A percentile compares a stretch with the other conserved stretches of the same genome.
Evolutionary conservation across 2,329 filamentous ascomycete species (phyloP).

Genomic region (Fusarium papillatum): DNA sequence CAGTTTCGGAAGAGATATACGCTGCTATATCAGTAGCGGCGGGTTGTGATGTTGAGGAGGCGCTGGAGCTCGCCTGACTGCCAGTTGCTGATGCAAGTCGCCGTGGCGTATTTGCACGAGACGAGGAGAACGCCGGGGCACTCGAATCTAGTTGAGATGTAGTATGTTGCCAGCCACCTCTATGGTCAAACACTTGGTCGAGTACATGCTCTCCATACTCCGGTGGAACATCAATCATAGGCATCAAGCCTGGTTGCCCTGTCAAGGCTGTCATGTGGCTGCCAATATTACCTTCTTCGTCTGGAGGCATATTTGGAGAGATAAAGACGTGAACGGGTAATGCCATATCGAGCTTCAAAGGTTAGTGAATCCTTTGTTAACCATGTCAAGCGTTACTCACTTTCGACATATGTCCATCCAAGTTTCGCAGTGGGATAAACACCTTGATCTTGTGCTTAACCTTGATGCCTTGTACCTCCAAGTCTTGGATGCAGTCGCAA

Average conservation of each 20-base stretch:
- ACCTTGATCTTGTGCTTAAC: constrained; percentile 92
- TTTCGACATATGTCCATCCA: constrained; percentile 94
- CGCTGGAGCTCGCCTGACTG: constrained; percentile 56
- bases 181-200: constrained; percentile 90
- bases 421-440: constrained; percentile 90
- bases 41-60: background rate
- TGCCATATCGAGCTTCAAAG: constrained; percentile 79
- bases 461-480: constrained; percentile 89
- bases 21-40: constrained; percentile 52
- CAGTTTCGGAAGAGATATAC: constrained; percentile 64
- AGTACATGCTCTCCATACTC: constrained; percentile 91
- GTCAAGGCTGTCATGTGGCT: constrained; percentile 65
- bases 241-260: constrained; percentile 59
- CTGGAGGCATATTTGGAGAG: constrained; percentile 89
- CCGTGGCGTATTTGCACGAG: constrained; percentile 49
- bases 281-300: constrained; percentile 85
- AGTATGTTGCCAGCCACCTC: constrained; percentile 85
- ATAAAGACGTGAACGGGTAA: constrained; percentile 94
- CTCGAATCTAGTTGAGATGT: constrained; percentile 74
- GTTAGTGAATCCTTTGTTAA: background rate
- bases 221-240: constrained; percentile 81
- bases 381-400: constrained; percentile 50
- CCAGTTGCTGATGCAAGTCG: constrained; percentile 58
- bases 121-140: constrained; percentile 76
- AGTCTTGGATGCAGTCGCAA: constrained; percentile 87